These are phyloP conservation scores for Mycena maculata DNA, from an alignment of 768 basidiomycete genomes.

Conservation along the genomic window DNA sequence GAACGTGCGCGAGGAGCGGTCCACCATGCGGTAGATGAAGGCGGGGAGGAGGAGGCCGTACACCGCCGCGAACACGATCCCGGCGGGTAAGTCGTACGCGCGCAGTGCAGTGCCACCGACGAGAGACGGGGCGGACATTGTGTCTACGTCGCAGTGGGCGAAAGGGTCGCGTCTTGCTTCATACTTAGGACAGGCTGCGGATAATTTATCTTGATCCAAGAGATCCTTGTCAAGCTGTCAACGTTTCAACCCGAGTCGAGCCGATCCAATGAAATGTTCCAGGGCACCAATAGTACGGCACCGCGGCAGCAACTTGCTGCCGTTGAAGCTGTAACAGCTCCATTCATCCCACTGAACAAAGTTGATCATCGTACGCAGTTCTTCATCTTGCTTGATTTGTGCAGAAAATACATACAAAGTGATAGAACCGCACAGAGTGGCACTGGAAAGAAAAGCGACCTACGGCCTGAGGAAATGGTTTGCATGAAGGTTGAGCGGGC, in stretches of 20 bases:
- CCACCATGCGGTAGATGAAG: conserved; percentile 16
- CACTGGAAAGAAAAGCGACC: too few relatives aligned
- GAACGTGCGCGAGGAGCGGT: conserved; percentile 4
- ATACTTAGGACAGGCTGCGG: neutral
- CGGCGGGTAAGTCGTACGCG: conserved; percentile 20
- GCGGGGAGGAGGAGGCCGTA: conserved; percentile 25
- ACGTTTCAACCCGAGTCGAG: conserved; percentile 42
- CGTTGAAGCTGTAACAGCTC: too few relatives aligned
- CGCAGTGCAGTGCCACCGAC: conserved; percentile 28
- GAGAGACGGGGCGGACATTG: conserved; percentile 30
- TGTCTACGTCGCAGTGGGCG: neutral
- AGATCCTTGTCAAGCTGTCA: conserved; percentile 40
- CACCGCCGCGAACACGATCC: conserved; percentile 18
- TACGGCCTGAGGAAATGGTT: too few relatives aligned
- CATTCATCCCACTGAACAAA: too few relatives aligned
- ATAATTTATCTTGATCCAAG: neutral
- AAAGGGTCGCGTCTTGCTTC: neutral
- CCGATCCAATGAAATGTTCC: neutral
- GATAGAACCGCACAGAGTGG: too few relatives aligned
- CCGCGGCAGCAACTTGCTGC: too few relatives aligned
- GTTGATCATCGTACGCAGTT: too few relatives aligned
- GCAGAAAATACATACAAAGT: too few relatives aligned
- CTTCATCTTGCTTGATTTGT: too few relatives aligned
- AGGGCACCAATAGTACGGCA: too few relatives aligned
- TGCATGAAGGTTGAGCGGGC: too few relatives aligned